A percentile compares a stretch with the other conserved stretches of the same genome.
phyloP scores from a whole-genome alignment of 495 filamentous ascomycete species.

The Ascobolus immersus region DNA sequence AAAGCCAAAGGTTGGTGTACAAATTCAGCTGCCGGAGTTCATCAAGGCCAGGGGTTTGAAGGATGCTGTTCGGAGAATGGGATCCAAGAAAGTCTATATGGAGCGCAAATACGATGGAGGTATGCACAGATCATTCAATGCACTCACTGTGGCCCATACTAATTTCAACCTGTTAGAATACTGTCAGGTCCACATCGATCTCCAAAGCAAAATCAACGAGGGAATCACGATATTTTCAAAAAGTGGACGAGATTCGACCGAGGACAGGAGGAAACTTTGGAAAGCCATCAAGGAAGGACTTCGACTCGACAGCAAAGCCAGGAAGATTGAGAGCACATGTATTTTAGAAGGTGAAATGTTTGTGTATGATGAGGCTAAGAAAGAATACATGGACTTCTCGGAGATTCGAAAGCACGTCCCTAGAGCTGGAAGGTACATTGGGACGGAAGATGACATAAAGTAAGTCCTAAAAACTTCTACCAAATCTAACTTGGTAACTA shows the following conservation, averaged over 20 bases:
- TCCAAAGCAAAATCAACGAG: slow-evolving; percentile 24
- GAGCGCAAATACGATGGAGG: slow-evolving; percentile 62
- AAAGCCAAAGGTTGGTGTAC: slow-evolving; percentile 39
- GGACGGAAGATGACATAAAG: slow-evolving; percentile 43
- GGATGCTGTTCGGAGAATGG: slow-evolving; percentile 39
- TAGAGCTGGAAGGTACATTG: slow-evolving; percentile 44
- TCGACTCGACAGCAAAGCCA: slow-evolving; percentile 24
- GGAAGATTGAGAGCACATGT: slow-evolving; percentile 33
- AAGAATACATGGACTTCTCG: slow-evolving; percentile 40
- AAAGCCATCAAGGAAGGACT: slow-evolving; percentile 20
- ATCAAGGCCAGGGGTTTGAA: slow-evolving; percentile 53
- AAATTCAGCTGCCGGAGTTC: slow-evolving; percentile 47
- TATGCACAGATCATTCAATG: slow-evolving; percentile 3
- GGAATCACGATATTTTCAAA: slow-evolving; percentile 68
- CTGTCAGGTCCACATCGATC: slow-evolving; percentile 62
- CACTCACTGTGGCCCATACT: slow-evolving; percentile 1
- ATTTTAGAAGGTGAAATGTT: slow-evolving; percentile 67
- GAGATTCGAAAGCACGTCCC: slow-evolving; percentile 58
- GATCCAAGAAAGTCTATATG: slow-evolving; percentile 35
- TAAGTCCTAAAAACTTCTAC: slow-evolving; percentile 16
- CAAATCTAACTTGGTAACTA: neutral
- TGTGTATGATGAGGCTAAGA: slow-evolving; percentile 38
- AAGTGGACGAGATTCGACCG: slow-evolving; percentile 66
- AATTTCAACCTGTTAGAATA: slow-evolving; percentile 29
- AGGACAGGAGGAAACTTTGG: slow-evolving; percentile 37